phyloP scores from a whole-genome alignment of 148 eudicot species.

The Rhododendron vialii region DNA sequence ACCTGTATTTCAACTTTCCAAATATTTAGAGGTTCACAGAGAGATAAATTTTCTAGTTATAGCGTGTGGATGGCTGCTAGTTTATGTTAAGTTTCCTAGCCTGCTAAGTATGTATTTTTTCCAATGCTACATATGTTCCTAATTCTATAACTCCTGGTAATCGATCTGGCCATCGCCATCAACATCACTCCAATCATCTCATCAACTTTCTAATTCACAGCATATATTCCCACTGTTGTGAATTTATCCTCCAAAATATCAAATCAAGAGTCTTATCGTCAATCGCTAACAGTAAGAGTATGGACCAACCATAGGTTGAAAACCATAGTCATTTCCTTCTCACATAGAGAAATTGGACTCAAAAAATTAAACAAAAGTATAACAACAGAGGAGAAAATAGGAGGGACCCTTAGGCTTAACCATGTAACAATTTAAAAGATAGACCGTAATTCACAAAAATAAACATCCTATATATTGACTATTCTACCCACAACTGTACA shows the following conservation, averaged over 20 bases:
- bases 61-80: background rate
- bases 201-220: no score
- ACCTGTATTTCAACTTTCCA: slow-evolving; percentile 27
- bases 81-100: background rate
- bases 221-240: background rate
- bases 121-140: background rate
- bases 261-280: background rate
- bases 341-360: background rate
- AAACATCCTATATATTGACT: background rate
- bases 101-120: background rate
- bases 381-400: background rate
- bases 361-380: background rate
- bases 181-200: no score
- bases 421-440: background rate
- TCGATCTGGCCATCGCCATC: no score
- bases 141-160: background rate
- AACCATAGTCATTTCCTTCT: background rate
- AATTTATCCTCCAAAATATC: background rate
- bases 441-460: background rate
- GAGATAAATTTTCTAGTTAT: background rate
- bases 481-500: background rate
- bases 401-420: background rate
- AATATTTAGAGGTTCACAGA: background rate
- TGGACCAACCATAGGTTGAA: background rate
- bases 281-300: background rate